Base-by-base conservation (phyloP, 371 early-diverging fungal species). In the Entomophthora muscae region DNA sequence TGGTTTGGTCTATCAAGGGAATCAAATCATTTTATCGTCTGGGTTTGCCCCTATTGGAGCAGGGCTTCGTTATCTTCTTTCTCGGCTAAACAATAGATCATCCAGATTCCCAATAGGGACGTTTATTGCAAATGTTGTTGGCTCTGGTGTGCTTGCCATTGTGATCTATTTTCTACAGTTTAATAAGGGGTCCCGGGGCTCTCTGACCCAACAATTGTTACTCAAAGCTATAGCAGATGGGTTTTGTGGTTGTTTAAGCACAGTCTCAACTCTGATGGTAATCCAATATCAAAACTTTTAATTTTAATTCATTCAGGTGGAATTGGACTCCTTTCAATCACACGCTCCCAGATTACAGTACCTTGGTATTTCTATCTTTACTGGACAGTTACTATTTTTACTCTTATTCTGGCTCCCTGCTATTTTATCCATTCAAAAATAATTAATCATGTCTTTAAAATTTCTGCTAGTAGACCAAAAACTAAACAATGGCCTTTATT, bases 181-280 rank as follows among this genome's bases (percentile, higher is more conserved):
- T 13, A 3, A 57, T 29, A 26, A 31, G 17, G 31, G 26, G 26
- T 26, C 21, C 31, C 22, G n/a, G 1, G 28, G 26, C 33, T n/a
- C 30, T 52, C 13, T 32, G 12, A 52, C 33, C 24, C 26, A 28
- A 17, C n/a, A 24, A 22, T 26, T 51, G 24, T 26, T 29, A 10
- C 52, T 62, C 3, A 29, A 23, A 52, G 55, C 54, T 32, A 30
- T 63, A 27, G 53, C 53, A 13, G 63, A 63, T 12, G 63, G 63
- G 17, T 54, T 63, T 28, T 63, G 63, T 54, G 63, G 63, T 3
- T 63, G 63, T 31, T 24, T 63, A 10, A 32, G 54, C 2, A 63
- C 63, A 7, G 31, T 63, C 1, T 63, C 63, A 13, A 63, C 63
- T 2, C 53, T 63, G 51, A 63, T 61, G 42, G 61, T 61, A 61